Evolutionary conservation across 164 flowering plant genomes (phyloP), one percentile per base, ranked within the genome.

Genomic region (Chimonanthus salicifolius): DNA sequence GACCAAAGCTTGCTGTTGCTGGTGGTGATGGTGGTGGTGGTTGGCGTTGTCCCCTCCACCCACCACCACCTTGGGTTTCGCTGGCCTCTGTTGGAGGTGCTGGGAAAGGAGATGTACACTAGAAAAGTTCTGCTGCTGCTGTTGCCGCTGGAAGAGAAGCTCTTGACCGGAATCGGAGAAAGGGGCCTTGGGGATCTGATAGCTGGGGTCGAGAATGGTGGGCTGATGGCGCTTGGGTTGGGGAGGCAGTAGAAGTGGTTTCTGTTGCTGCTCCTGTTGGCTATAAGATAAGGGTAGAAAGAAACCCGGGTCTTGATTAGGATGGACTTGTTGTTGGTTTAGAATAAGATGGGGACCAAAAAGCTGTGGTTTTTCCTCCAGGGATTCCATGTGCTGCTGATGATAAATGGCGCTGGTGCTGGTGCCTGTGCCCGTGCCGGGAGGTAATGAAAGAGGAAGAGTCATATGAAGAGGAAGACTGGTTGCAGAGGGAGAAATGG

Each of bases 301-400:
- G 74, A 88, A 75, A 44, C 87, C 73, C 2, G 85, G 89, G 74
- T 85, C 88, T 21, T 79, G 90, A 2, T 79, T 3, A 18, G 78
- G 79, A 13, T 85, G 87, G 47, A 78, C 58, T 75, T 85, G 91
- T 45, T 78, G 83, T 67, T 84, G 89, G 79, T 82, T 84, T 0
- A 87, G 73, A 5, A 83, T 46, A 74, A 79, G 2, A 47, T 83
- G 87, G 9, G 91, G 82, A 72, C 77, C 85, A 71, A 82, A 80
- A 75, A 89, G 78, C 79, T 85, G 90, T 0, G 89, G 92, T 82
- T 87, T 85, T 71, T 85, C 94, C 21, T 85, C 89, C 7, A 76
- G 48, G 43, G 77, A 45, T 43, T 82, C 85, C 10, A 78, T 72
- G 64, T 78, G 78, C 48, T 71, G 67, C 20, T 78, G 82, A 73